These are phyloP conservation scores for Ogataea nonfermentans DNA, from an alignment of 805 yeast genomes.

Conservation along the genomic window DNA sequence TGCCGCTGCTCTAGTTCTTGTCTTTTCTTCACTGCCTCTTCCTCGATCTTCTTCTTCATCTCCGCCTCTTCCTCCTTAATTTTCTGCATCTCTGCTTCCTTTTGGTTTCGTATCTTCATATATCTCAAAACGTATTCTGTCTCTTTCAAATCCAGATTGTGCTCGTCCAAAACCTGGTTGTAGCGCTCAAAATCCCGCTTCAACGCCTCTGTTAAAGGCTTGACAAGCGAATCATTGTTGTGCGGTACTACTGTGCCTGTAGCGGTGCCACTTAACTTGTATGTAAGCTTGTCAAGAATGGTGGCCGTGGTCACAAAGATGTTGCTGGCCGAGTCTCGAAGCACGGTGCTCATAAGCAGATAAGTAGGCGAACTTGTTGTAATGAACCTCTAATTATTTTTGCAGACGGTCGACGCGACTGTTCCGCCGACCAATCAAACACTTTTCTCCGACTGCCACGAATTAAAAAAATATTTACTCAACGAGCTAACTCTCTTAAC, in stretches of 20 bases:
- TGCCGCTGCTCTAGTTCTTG: constrained; percentile 18
- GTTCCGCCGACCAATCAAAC: constrained; percentile 8
- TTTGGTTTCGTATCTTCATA: constrained; percentile 27
- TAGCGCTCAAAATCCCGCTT: constrained; percentile 28
- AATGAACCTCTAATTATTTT: background rate
- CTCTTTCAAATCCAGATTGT: constrained; percentile 28
- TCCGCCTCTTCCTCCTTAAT: constrained; percentile 24
- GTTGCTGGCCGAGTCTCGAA: constrained; percentile 34
- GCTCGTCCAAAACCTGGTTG: constrained; percentile 31
- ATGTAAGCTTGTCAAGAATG: constrained; percentile 32
- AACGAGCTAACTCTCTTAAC: constrained; percentile 1
- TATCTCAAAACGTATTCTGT: constrained; percentile 29
- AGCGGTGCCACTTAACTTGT: constrained; percentile 25
- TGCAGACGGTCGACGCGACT: constrained; percentile 21
- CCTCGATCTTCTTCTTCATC: constrained; percentile 22
- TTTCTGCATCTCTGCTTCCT: constrained; percentile 26
- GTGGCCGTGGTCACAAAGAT: constrained; percentile 34
- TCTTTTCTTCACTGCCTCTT: constrained; percentile 19
- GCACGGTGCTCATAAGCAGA: constrained; percentile 24
- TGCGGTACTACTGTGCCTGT: constrained; percentile 29
- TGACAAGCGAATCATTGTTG: constrained; percentile 29
- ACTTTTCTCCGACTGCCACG: constrained; percentile 7
- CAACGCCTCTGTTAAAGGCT: constrained; percentile 26
- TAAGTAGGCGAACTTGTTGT: too few relatives aligned
- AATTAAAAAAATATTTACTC: constrained; percentile 10